A percentile compares a stretch with the other conserved stretches of the same genome.
Conservation (phyloP, 805 yeast species). For the Candida yuanshanica region DNA sequence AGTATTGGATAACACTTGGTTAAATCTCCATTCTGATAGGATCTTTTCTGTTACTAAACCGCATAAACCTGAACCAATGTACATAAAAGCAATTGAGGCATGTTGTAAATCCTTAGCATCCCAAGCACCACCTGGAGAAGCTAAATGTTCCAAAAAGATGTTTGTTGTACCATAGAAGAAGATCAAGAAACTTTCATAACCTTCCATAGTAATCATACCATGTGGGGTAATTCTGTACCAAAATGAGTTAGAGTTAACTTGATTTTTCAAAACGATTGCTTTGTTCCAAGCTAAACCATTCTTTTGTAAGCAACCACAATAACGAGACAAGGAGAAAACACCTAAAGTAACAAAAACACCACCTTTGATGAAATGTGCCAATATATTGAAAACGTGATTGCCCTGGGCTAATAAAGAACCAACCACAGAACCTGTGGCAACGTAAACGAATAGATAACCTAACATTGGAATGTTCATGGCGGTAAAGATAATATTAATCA, state of each 20-base stretch:
- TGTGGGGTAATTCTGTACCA: slow-evolving; percentile 28
- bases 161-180: slow-evolving; percentile 88
- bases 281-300: slow-evolving; percentile 92
- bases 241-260: slow-evolving; percentile 21
- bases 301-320: slow-evolving; percentile 71
- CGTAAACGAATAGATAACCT: slow-evolving; percentile 49
- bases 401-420: slow-evolving; percentile 69
- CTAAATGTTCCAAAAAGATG: slow-evolving; percentile 84
- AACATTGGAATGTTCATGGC: slow-evolving; percentile 62
- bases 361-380: slow-evolving; percentile 96
- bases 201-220: slow-evolving; percentile 73
- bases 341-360: slow-evolving; percentile 81
- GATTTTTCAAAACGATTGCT: slow-evolving; percentile 24
- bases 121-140: slow-evolving; percentile 77
- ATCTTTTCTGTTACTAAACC: slow-evolving; percentile 79
- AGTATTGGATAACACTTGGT: slow-evolving; percentile 30
- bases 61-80: slow-evolving; percentile 86
- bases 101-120: slow-evolving; percentile 87
- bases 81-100: slow-evolving; percentile 86
- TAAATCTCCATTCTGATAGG: slow-evolving; percentile 54
- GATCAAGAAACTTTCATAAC: slow-evolving; percentile 71
- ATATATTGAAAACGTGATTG: slow-evolving; percentile 61
- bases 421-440: slow-evolving; percentile 52
- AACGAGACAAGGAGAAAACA: slow-evolving; percentile 73
- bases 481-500: slow-evolving; percentile 36